phyloP scores from a whole-genome alignment of 129 eudicot genomes.

The Smallanthus sonchifolius region DNA sequence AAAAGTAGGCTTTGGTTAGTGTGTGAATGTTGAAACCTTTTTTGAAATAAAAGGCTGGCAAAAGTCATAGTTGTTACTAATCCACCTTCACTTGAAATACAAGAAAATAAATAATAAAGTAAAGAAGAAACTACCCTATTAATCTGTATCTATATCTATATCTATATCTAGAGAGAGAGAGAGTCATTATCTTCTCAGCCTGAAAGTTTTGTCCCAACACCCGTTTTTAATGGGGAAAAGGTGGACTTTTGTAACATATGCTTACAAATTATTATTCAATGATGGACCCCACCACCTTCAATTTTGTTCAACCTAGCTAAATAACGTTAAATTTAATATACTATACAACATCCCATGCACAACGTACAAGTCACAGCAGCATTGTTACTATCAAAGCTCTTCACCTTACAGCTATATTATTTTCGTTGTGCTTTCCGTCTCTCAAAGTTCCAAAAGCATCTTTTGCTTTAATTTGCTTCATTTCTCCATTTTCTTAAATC shows the following conservation, averaged over 20 bases:
- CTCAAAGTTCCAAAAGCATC: constrained; percentile 34
- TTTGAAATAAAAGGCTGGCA: neutral
- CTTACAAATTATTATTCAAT: constrained; percentile 39
- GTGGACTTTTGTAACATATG: constrained; percentile 38
- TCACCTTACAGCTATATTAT: constrained; percentile 24
- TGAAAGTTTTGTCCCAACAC: constrained; percentile 30
- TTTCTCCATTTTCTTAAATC: constrained; percentile 3
- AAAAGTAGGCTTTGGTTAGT: constrained; percentile 14
- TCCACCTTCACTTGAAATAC: constrained; percentile 21
- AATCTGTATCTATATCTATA: neutral
- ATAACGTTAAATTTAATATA: neutral
- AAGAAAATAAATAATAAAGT: neutral
- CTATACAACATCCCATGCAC: constrained; percentile 1
- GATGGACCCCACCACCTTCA: constrained; percentile 32
- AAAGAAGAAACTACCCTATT: neutral
- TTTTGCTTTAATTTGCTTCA: constrained; percentile 19
- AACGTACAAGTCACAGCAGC: constrained; percentile 1
- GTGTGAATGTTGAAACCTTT: constrained; percentile 19
- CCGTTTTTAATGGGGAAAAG: constrained; percentile 40
- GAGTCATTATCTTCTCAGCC: constrained; percentile 30
- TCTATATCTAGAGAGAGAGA: neutral
- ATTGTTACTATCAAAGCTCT: constrained; percentile 21
- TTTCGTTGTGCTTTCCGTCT: constrained; percentile 40
- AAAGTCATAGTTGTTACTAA: constrained; percentile 25
- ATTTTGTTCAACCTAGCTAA: constrained; percentile 17